Conservation (phyloP, 768 basidiomycete genomes). For the Butyriboletus loyo region DNA sequence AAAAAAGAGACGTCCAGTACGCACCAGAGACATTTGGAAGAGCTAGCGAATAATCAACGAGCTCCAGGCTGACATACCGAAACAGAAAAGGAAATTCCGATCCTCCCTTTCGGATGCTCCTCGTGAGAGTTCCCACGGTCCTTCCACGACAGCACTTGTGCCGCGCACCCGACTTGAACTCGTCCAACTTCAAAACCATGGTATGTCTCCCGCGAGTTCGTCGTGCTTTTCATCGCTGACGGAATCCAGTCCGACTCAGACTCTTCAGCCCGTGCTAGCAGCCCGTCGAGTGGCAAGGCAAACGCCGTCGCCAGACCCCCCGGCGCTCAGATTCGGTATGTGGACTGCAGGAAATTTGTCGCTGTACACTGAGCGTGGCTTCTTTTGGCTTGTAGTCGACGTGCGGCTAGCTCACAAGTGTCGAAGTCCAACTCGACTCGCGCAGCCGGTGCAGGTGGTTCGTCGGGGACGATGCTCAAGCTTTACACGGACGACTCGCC, state of each 20-base stretch:
- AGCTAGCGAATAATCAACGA: not conserved
- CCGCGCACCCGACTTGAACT: conserved; percentile 1
- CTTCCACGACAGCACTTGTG: conserved; percentile 22
- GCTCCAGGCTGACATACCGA: not conserved
- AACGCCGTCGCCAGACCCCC: conserved; percentile 67
- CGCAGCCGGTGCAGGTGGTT: conserved; percentile 93
- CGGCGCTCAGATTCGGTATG: conserved; percentile 79
- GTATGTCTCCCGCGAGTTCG: conserved; percentile 21
- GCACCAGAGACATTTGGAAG: conserved; percentile 26
- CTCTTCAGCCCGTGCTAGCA: conserved; percentile 44
- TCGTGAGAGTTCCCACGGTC: conserved; percentile 20
- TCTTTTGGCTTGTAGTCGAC: conserved; percentile 47
- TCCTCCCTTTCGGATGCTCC: not conserved
- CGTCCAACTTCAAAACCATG: conserved; percentile 23
- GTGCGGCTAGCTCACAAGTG: conserved; percentile 63
- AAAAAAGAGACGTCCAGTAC: not conserved
- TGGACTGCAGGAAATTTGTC: conserved; percentile 7
- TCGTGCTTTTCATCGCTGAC: not conserved
- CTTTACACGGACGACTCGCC: conserved; percentile 98
- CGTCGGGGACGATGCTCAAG: conserved; percentile 97
- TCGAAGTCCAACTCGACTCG: conserved; percentile 82
- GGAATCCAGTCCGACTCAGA: conserved; percentile 77
- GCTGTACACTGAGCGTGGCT: not conserved
- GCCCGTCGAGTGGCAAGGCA: conserved; percentile 39
- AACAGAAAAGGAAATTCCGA: conserved; percentile 20